These are phyloP conservation scores for Phytopythium ostracodes DNA, from an alignment of 352 stramenopile genomes.

Conservation along the genomic window DNA sequence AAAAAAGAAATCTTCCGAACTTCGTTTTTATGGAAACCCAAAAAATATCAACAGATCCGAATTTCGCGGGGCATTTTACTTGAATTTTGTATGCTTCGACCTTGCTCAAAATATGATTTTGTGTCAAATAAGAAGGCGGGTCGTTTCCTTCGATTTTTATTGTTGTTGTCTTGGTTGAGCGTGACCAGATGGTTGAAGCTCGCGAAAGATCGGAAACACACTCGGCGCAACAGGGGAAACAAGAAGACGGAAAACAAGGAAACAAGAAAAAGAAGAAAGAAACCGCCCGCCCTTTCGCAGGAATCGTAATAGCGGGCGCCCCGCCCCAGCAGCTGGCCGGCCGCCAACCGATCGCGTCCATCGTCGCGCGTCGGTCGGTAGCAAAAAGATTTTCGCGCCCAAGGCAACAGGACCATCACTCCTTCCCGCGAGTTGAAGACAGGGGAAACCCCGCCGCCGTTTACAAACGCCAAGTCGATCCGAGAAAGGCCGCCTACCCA, in stretches of 20 bases:
- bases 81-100: background rate
- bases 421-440: background rate
- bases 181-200: background rate
- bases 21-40: too few relatives aligned
- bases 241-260: background rate
- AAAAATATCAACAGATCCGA: too few relatives aligned
- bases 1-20: too few relatives aligned
- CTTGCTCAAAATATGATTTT: background rate
- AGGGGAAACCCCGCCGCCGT: background rate
- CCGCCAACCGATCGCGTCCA: background rate
- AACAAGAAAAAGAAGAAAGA: background rate
- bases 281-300: background rate
- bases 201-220: slow-evolving; percentile 1
- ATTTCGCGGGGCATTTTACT: background rate
- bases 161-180: background rate
- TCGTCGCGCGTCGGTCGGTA: background rate
- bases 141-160: background rate
- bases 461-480: background rate
- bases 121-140: too few relatives aligned
- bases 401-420: slow-evolving; percentile 6
- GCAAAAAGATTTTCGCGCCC: slow-evolving; percentile 16
- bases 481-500: background rate
- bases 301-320: background rate
- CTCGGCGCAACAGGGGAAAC: background rate
- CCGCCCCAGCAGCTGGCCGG: background rate